Evolutionary conservation across 164 flowering plant species (phyloP), one percentile per base, ranked within the genome.

Genomic region (Umbilicus rupestris): DNA sequence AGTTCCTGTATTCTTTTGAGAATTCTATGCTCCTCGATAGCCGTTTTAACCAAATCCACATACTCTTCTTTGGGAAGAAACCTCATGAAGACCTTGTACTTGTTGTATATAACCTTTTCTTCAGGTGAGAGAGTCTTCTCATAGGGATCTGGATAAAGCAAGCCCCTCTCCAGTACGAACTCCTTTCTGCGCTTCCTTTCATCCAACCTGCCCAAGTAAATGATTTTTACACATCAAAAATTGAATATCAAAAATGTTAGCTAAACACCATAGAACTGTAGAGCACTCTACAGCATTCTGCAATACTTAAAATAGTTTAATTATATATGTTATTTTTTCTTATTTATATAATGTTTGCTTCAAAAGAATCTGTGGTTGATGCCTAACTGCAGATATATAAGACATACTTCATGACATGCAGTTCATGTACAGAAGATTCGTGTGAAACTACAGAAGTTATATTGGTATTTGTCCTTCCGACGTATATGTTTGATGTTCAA

Each of bases 131-230:
- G 83, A 35, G 72, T 79, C 75, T 78, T 85, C 86, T 83, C 90
- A 73, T 86, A 75, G 30, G 92, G 83, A 70, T 83, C 85, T 67
- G 91, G 88, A 73, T 80, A 78, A 58, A 91, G 88, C 64, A 91
- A 73, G 67, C 85, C 82, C 73, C 98, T 87, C 58, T 93, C 97
- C 66, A 93, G 70, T 62, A 93, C 82, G 67, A 93, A 93, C 64
- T 90, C 87, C 77, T 93, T 93, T 78, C 98, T 77, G 22, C 95
- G 86, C 74, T 90, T 87, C 80, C 98, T 85, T 79, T 93, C 98
- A 74, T 93, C 98, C 73, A 93, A 92, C 85, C 99, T 94, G 85
- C 47, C 71, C 19, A 17, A 37, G 64, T 16, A 12, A 24, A 20
- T 58, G 41, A 66, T 20, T 66, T 69, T 42, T 46, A 4, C 2